Conservation (phyloP, 2,329 filamentous ascomycete species). For the Aspergillus ruber region DNA sequence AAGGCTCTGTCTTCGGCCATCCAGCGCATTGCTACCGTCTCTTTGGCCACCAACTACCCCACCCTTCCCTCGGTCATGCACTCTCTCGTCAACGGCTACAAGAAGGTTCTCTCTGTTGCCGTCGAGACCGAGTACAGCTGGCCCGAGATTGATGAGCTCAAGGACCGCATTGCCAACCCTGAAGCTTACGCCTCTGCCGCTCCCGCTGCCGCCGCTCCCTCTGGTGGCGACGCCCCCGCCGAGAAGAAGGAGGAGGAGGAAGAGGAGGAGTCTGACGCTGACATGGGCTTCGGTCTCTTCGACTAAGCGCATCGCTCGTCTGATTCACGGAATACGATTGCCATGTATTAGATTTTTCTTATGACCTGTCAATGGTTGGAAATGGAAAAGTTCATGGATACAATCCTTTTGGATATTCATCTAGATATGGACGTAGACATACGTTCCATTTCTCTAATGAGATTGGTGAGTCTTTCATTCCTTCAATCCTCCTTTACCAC, state of each 20-base stretch:
- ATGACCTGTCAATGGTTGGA: slow-evolving; percentile 26
- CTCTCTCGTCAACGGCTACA: slow-evolving; percentile 95
- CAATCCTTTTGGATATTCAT: slow-evolving; percentile 9
- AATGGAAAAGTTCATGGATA: slow-evolving; percentile 23
- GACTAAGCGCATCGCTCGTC: slow-evolving; percentile 42
- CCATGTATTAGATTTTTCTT: slow-evolving; percentile 34
- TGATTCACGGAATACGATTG: slow-evolving; percentile 20
- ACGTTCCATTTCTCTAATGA: slow-evolving; percentile 25
- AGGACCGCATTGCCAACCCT: slow-evolving; percentile 99
- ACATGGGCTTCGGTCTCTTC: slow-evolving; percentile 72
- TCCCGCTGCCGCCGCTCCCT: slow-evolving; percentile 57
- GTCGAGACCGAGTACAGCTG: slow-evolving; percentile 86
- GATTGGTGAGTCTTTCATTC: slow-evolving; percentile 18
- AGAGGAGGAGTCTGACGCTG: slow-evolving; percentile 60
- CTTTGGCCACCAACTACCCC: slow-evolving; percentile 88
- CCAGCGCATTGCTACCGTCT: slow-evolving; percentile 80
- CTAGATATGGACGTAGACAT: slow-evolving; percentile 29
- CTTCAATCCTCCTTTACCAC: slow-evolving; percentile 4
- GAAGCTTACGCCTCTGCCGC: slow-evolving; percentile 86
- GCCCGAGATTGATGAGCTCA: slow-evolving; percentile 94
- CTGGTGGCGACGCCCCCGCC: slow-evolving; percentile 46
- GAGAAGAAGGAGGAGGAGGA: slow-evolving; percentile 58
- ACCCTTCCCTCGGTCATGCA: slow-evolving; percentile 94
- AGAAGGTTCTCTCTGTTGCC: slow-evolving; percentile 84
- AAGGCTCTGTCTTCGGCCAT: slow-evolving; percentile 74